phyloP scores from a whole-genome alignment of 108 stramenopile genomes.

The Skeletonema costatum region DNA sequence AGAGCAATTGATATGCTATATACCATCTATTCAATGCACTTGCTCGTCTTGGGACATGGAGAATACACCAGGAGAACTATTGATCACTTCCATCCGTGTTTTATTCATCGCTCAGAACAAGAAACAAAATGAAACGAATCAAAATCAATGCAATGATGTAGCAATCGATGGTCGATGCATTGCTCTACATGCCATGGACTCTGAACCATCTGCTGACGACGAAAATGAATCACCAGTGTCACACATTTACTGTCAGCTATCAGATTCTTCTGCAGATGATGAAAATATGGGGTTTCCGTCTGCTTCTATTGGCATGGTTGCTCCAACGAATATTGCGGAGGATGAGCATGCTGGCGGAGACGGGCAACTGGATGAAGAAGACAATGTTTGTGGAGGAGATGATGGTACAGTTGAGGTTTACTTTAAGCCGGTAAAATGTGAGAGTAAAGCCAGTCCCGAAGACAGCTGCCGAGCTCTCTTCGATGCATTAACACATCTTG shows the following conservation, averaged over 20 bases:
- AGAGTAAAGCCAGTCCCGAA: constrained; percentile 7
- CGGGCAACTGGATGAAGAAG: constrained; percentile 6
- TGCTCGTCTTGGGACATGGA: constrained; percentile 47
- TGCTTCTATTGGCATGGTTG: constrained; percentile 14
- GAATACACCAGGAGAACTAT: constrained; percentile 35
- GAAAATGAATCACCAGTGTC: neutral
- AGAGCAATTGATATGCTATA: constrained; percentile 34
- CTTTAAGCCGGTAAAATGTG: constrained; percentile 36
- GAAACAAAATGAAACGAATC: neutral
- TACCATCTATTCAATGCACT: constrained; percentile 35
- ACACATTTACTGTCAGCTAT: constrained; percentile 41
- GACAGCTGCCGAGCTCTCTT: constrained; percentile 60
- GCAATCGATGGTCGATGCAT: constrained; percentile 72
- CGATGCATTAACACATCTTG: constrained; percentile 64
- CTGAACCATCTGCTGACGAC: constrained; percentile 4
- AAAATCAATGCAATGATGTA: constrained; percentile 43
- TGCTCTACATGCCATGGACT: constrained; percentile 70
- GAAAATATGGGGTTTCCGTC: constrained; percentile 16
- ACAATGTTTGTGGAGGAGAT: constrained; percentile 9
- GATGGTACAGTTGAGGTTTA: constrained; percentile 56
- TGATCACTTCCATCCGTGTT: constrained; percentile 47
- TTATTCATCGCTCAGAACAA: constrained; percentile 24
- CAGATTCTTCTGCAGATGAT: constrained; percentile 14
- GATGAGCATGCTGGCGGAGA: neutral
- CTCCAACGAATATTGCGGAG: constrained; percentile 37